Evolutionary conservation across 306 rosid species (phyloP).

Genomic region (Pachyrhizus erosus): DNA sequence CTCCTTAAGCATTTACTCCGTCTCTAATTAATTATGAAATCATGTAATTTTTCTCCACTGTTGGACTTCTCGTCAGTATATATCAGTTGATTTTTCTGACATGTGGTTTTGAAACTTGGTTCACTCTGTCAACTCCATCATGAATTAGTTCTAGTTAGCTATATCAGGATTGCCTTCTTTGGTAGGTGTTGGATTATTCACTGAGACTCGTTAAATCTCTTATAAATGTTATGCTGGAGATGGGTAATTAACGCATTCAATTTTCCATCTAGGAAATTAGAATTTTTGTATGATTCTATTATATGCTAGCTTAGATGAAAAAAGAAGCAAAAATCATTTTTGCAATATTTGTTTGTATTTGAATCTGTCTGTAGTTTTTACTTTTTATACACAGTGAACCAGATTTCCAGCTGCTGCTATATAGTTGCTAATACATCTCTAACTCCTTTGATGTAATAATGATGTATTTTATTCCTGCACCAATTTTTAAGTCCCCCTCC

Average conservation of each 20-base stretch:
- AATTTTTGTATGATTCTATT: neutral
- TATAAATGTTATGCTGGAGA: neutral
- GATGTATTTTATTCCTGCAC: slow-evolving; percentile 9
- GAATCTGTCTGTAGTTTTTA: neutral
- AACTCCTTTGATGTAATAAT: neutral
- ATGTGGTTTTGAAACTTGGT: slow-evolving; percentile 21
- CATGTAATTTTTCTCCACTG: neutral
- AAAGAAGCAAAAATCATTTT: neutral
- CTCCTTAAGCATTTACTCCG: neutral
- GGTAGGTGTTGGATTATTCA: slow-evolving; percentile 7
- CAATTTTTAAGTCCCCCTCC: neutral
- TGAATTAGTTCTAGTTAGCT: neutral
- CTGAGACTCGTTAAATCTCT: slow-evolving; percentile 9
- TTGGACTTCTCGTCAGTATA: neutral
- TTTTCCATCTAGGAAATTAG: neutral
- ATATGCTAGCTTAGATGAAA: slow-evolving; percentile 17
- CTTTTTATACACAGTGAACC: neutral
- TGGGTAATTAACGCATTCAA: neutral
- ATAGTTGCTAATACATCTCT: neutral
- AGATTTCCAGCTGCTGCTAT: neutral
- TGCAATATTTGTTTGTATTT: slow-evolving; percentile 1
- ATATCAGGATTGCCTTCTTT: slow-evolving; percentile 9
- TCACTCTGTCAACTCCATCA: slow-evolving; percentile 2
- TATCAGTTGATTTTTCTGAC: slow-evolving; percentile 20
- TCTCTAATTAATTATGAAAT: neutral